Evolutionary conservation across 2,329 filamentous ascomycete genomes (phyloP), one percentile per base, ranked within the genome.

Genomic region (Aspergillus terreus): DNA sequence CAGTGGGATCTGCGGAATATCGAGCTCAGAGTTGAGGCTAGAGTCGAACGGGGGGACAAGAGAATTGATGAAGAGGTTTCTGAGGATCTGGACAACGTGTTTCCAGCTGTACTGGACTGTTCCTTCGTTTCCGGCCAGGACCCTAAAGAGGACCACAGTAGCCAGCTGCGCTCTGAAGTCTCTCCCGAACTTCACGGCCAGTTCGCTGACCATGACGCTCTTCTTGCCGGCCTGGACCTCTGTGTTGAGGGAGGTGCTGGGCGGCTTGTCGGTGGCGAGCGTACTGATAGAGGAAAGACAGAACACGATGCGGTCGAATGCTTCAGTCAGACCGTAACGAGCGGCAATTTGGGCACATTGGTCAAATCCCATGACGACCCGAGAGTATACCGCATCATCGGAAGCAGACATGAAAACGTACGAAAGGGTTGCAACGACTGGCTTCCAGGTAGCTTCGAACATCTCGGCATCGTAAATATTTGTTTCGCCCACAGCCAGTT

Each of bases 321-420:
- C 92, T 59, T 96, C 92, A 1, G 82, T 88, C 61, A 95, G 80
- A 11, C 82, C 82, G 70, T 96, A 92, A 64, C 85, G 88, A 6
- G 90, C 85, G 5, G 94, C 92, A 59, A 99, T 95, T 53, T 90
- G 87, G 15, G 94, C 92, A 68, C 92, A 97, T 70, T 99, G 92
- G 62, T 96, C 90, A 64, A 99, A 99, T 1, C 94, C 94, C 44
- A 89, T 89, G 25, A 97, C 90, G 15, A 99, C 88, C 53, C 94
- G 84, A 33, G 90, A 90, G 67, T 96, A 99, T 3, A 99, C 94
- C 0, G 92, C 84, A 68, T 99, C 94, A 65, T 99, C 95, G 0
- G 91, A 95, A 14, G 95, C 95, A 33, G 92, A 97, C 87, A 97
- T 95, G 76, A 99, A 99, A 3, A 99, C 94, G 66, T 97, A 99